Base-by-base conservation (phyloP, 2,329 filamentous ascomycete genomes). In the Trichoderma gracile region DNA sequence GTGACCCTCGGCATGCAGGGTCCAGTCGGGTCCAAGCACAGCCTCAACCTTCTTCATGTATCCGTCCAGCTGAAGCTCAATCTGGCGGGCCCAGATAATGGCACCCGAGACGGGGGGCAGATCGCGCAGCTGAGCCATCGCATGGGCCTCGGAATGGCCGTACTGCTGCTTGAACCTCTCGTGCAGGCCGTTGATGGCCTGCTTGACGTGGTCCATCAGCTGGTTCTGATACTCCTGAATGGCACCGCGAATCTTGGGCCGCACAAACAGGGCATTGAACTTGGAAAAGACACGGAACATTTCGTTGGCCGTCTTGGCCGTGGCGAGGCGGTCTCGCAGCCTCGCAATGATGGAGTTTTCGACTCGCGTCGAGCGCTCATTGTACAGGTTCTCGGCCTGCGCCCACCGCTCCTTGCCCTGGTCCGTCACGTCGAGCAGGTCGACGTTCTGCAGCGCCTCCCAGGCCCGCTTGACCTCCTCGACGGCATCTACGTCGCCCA, bases 231-330 rank as follows among this genome's bases (percentile, higher is more conserved):
- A 99, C 78, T 99, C 94, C 49, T 93, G 91, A 73, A 99, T 99
- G 63, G 95, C 96, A 69, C 96, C 93, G 69, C 95, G 89, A 78
- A 99, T 98, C 83, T 99, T 99, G n/a, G 95, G 95, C 66, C 95
- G 88, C 64, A 99, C 94, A 71, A 99, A 96, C 33, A 99, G 88
- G 2, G 95, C 95, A 75, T 99, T 99, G 85, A 99, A 99, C 75
- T 98, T 98, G 60, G 95, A 98, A 76, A 99, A 99, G 67, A 99
- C 95, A 62, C 96, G 91, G 77, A 99, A 99, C 95, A 99, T 99
- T 78, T 99, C 96, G 74, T 96, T 98, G 46, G 95, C 95, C 67
- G 93, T 97, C 82, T 96, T 97, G 14, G 95, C 94, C 7, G 93
- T 97, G 15, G 93, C 95, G 63, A 99, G 84, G 65, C 95, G 90